Evolutionary conservation across 345 rosid genomes (phyloP).

Genomic region (Pistacia integerrima): DNA sequence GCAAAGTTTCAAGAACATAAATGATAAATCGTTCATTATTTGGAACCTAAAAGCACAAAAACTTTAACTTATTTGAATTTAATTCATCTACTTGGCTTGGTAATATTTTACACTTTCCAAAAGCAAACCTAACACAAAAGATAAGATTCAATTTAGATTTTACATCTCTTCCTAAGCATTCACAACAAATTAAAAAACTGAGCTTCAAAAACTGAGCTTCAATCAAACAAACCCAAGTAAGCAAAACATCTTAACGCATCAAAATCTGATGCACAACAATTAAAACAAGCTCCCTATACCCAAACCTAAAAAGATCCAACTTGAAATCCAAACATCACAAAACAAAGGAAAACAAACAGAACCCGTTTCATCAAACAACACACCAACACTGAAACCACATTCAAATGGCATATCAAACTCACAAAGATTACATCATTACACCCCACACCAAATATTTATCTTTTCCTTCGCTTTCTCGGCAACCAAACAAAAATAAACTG

Average conservation of each 20-base stretch:
- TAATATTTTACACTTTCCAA: background rate
- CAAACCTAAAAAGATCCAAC: background rate
- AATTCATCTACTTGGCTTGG: background rate
- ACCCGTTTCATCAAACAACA: conserved; percentile 6
- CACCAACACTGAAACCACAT: conserved; percentile 11
- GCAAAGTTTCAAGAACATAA: background rate
- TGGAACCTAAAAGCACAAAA: background rate
- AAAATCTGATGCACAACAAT: background rate
- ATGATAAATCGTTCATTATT: background rate
- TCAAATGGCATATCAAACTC: background rate
- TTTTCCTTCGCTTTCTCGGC: conserved; percentile 6
- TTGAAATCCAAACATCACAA: background rate
- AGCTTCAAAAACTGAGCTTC: too few species aligned
- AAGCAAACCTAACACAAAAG: background rate
- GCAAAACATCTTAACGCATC: background rate
- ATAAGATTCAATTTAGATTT: background rate
- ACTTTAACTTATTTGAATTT: background rate
- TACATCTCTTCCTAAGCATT: too few species aligned
- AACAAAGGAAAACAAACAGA: background rate
- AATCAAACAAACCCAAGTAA: too few species aligned
- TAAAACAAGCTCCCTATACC: background rate
- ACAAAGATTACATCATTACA: background rate
- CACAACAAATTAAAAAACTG: background rate
- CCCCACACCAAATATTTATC: background rate
- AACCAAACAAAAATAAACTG: conserved; percentile 22